These are phyloP conservation scores for Clarireedia monteithiana DNA, from an alignment of 2,329 filamentous ascomycete genomes.

Conservation along the genomic window DNA sequence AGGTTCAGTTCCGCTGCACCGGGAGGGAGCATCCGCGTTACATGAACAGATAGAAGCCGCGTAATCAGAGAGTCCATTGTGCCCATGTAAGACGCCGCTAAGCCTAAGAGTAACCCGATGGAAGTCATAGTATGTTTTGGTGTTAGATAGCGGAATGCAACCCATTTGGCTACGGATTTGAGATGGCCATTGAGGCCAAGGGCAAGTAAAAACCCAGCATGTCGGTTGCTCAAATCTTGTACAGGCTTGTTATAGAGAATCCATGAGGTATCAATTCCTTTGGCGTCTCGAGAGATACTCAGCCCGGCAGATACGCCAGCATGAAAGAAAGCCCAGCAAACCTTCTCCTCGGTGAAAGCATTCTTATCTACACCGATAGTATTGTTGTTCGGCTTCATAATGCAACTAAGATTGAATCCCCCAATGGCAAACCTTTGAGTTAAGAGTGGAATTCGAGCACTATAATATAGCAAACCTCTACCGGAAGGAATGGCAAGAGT, in stretches of 20 bases:
- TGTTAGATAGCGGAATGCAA: slow-evolving; percentile 98
- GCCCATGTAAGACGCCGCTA: slow-evolving; percentile 89
- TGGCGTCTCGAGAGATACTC: slow-evolving; percentile 80
- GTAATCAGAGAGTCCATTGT: slow-evolving; percentile 98
- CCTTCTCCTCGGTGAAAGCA: slow-evolving; percentile 88
- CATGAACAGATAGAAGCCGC: slow-evolving; percentile 86
- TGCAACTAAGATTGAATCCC: slow-evolving; percentile 85
- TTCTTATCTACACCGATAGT: slow-evolving; percentile 88
- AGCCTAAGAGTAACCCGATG: slow-evolving; percentile 82
- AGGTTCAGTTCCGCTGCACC: slow-evolving; percentile 92
- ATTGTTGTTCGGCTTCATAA: slow-evolving; percentile 86
- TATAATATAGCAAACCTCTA: slow-evolving; percentile 80
- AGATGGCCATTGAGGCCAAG: slow-evolving; percentile 91
- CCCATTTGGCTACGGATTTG: slow-evolving; percentile 93
- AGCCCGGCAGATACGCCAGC: slow-evolving; percentile 89
- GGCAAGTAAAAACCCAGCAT: slow-evolving; percentile 87
- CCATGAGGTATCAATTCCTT: slow-evolving; percentile 97
- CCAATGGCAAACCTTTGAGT: slow-evolving; percentile 87
- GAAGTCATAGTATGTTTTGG: slow-evolving; percentile 99
- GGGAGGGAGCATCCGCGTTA: slow-evolving; percentile 85
- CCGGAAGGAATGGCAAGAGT: slow-evolving; percentile 86
- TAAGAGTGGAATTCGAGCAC: slow-evolving; percentile 76
- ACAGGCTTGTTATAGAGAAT: slow-evolving; percentile 94
- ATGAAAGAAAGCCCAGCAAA: slow-evolving; percentile 98
- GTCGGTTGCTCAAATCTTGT: slow-evolving; percentile 84